Percentiles rank a stretch among this genome's conserved stretches.
phyloP scores from a whole-genome alignment of 495 filamentous ascomycete genomes.

The Hypoxylon lienhwacheense region DNA sequence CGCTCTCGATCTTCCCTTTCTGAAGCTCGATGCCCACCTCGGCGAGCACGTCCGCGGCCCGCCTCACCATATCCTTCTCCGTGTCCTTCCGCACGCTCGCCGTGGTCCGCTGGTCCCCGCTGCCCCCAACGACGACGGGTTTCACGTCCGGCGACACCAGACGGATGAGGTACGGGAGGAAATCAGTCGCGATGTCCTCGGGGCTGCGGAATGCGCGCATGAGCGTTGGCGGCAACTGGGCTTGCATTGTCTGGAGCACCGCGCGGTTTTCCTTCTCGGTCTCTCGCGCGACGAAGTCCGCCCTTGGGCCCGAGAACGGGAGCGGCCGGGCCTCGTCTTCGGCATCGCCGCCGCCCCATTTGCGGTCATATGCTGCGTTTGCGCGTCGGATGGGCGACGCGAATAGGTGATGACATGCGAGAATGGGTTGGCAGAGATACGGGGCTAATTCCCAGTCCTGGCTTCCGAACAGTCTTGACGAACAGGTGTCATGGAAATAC shows the following conservation, averaged over 20 bases:
- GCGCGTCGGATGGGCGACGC: constrained; percentile 59
- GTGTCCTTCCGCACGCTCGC: constrained; percentile 83
- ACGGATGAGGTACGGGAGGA: constrained; percentile 78
- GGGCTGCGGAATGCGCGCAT: constrained; percentile 74
- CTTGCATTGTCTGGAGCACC: constrained; percentile 55
- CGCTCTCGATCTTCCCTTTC: constrained; percentile 73
- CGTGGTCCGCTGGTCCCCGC: constrained; percentile 61
- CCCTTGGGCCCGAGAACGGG: constrained; percentile 78
- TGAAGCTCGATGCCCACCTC: constrained; percentile 81
- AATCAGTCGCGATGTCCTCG: constrained; percentile 73
- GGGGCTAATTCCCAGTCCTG: constrained; percentile 88
- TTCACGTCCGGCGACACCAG: constrained; percentile 88
- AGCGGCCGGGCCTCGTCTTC: constrained; percentile 60
- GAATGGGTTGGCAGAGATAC: constrained; percentile 80
- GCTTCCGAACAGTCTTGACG: constrained; percentile 66
- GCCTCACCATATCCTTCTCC: constrained; percentile 76
- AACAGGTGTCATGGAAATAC: constrained; percentile 85
- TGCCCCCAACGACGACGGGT: constrained; percentile 83
- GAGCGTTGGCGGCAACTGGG: constrained; percentile 62
- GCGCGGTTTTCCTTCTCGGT: constrained; percentile 66
- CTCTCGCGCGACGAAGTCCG: constrained; percentile 78
- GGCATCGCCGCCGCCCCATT: constrained; percentile 47
- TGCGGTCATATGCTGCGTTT: constrained; percentile 39
- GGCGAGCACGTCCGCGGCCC: constrained; percentile 77
- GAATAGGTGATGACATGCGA: constrained; percentile 93